These are phyloP conservation scores for Elsinoe ampelina DNA, from an alignment of 2,329 filamentous ascomycete species.

Conservation along the genomic window DNA sequence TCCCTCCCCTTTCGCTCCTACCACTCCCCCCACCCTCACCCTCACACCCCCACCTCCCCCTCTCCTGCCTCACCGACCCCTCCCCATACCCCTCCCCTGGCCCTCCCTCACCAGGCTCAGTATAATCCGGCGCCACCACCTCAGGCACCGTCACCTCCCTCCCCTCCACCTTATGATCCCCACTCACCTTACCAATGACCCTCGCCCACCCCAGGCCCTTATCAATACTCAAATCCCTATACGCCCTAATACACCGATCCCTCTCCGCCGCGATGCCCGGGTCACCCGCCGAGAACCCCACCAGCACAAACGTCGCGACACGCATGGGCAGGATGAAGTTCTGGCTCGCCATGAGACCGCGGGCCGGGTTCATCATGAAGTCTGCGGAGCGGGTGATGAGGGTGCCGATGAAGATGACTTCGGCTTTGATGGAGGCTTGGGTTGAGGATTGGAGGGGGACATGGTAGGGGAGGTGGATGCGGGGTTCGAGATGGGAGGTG, in stretches of 20 bases:
- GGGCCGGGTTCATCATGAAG: conserved; percentile 31
- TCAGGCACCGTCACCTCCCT: background rate
- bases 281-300: background rate
- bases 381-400: conserved; percentile 64
- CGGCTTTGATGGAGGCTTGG: conserved; percentile 55
- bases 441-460: conserved; percentile 28
- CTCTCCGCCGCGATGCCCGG: background rate
- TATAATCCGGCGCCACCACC: background rate
- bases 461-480: background rate
- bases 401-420: conserved; percentile 65
- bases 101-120: background rate
- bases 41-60: background rate
- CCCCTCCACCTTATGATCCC: conserved; percentile 3
- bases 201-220: conserved; percentile 7
- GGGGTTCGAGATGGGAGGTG: background rate
- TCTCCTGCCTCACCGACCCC: background rate
- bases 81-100: background rate
- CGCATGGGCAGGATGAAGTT: conserved; percentile 9
- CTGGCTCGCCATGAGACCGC: conserved; percentile 14
- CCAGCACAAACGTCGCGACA: background rate
- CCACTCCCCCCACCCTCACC: background rate
- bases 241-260: conserved; percentile 2
- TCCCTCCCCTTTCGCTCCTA: no score
- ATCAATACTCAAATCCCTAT: background rate
- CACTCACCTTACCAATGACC: conserved; percentile 3